A percentile compares a stretch with the other conserved stretches of the same genome.
These are phyloP conservation scores for Smittium culicis DNA, from an alignment of 371 early-diverging fungal species.

Conservation along the genomic window DNA sequence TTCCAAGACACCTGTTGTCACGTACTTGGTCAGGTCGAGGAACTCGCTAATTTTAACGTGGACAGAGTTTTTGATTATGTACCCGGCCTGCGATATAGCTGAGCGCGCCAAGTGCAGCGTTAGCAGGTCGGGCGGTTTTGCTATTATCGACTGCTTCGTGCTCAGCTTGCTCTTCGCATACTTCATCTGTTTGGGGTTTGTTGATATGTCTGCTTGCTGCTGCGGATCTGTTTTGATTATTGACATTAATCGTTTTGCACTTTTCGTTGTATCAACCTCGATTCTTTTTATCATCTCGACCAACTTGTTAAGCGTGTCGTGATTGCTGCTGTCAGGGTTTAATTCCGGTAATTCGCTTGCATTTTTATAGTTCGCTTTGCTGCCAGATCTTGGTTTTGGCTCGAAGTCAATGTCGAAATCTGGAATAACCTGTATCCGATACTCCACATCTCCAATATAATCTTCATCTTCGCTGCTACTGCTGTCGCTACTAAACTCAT, in stretches of 20 bases:
- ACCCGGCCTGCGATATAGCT: slow-evolving; percentile 45
- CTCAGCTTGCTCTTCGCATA: slow-evolving; percentile 14
- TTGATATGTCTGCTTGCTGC: not conserved
- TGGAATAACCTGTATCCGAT: not conserved
- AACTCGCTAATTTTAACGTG: slow-evolving; percentile 54
- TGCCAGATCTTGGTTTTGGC: too few relatives aligned
- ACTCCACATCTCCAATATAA: not conserved
- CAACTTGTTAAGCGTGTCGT: too few relatives aligned
- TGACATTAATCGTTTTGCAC: not conserved
- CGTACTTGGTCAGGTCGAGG: slow-evolving; percentile 52
- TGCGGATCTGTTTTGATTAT: not conserved
- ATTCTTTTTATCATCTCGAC: too few relatives aligned
- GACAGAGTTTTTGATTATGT: slow-evolving; percentile 56
- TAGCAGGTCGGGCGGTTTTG: slow-evolving; percentile 43
- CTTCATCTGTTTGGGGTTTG: not conserved
- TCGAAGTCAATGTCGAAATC: not conserved
- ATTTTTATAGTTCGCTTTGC: not conserved
- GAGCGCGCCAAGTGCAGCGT: slow-evolving; percentile 71
- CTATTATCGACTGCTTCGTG: slow-evolving; percentile 47
- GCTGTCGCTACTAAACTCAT: not conserved
- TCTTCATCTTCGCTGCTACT: not conserved
- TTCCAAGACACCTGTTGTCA: slow-evolving; percentile 42
- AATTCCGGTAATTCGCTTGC: too few relatives aligned
- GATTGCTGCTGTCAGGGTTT: too few relatives aligned
- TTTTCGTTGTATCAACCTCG: not conserved